Percentiles rank a stretch among this genome's conserved stretches.
Evolutionary conservation across 352 stramenopile genomes (phyloP).

Genomic region (Peronosclerospora sorghi): DNA sequence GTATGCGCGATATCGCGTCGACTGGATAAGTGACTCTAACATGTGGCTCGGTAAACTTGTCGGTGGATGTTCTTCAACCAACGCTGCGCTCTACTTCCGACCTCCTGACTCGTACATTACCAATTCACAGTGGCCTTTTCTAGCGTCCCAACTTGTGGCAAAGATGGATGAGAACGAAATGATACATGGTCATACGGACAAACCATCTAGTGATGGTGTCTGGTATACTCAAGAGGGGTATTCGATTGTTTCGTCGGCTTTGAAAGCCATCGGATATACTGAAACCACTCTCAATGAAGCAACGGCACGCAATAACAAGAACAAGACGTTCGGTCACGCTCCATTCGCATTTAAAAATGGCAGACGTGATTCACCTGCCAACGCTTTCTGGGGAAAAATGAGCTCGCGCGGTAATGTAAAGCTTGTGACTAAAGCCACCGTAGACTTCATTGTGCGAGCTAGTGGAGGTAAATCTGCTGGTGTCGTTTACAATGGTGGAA

Average conservation of each 20-base stretch:
- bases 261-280: slow-evolving; percentile 25
- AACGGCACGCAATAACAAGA: slow-evolving; percentile 42
- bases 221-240: slow-evolving; percentile 48
- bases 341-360: slow-evolving; percentile 45
- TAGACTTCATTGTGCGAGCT: slow-evolving; percentile 39
- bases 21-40: slow-evolving; percentile 29
- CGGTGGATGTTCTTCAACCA: slow-evolving; percentile 71
- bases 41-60: slow-evolving; percentile 62
- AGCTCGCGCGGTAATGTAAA: slow-evolving; percentile 39
- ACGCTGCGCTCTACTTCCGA: slow-evolving; percentile 72
- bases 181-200: slow-evolving; percentile 30
- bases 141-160: slow-evolving; percentile 35
- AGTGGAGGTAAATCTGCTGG: slow-evolving; percentile 25
- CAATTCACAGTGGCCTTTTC: slow-evolving; percentile 30
- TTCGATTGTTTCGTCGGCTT: slow-evolving; percentile 28
- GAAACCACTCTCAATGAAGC: slow-evolving; percentile 39
- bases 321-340: slow-evolving; percentile 42
- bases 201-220: slow-evolving; percentile 40
- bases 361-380: slow-evolving; percentile 39
- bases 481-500: slow-evolving; percentile 31
- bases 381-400: slow-evolving; percentile 38
- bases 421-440: slow-evolving; percentile 33
- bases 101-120: slow-evolving; percentile 38
- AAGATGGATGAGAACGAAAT: slow-evolving; percentile 44
- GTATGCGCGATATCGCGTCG: slow-evolving; percentile 29